These are phyloP conservation scores for Lipomyces orientalis DNA, from an alignment of 805 yeast genomes.

Conservation along the genomic window DNA sequence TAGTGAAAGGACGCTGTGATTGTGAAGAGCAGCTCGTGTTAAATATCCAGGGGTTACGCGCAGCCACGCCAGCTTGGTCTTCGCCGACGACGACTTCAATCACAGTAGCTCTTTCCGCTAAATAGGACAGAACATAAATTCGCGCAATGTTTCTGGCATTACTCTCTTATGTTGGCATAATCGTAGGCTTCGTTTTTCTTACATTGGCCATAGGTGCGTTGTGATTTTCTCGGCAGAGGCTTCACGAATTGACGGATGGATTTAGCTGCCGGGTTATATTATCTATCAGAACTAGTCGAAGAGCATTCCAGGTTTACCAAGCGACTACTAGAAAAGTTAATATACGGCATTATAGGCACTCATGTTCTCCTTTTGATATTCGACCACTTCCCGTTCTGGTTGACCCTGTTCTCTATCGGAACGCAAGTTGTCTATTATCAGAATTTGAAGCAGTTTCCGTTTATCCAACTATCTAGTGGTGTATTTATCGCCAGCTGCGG, in stretches of 20 bases:
- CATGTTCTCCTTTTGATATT: slow-evolving; percentile 65
- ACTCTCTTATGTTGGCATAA: slow-evolving; percentile 64
- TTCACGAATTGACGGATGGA: not conserved
- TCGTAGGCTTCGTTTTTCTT: slow-evolving; percentile 64
- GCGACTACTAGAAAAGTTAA: slow-evolving; percentile 65
- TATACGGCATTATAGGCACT: slow-evolving; percentile 62
- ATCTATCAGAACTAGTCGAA: slow-evolving; percentile 88
- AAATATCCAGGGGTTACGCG: not conserved
- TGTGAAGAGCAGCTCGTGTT: not conserved
- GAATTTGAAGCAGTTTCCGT: slow-evolving; percentile 82
- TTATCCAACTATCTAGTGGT: slow-evolving; percentile 74
- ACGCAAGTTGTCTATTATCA: slow-evolving; percentile 77
- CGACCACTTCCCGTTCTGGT: slow-evolving; percentile 79
- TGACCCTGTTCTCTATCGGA: slow-evolving; percentile 68
- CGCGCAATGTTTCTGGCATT: slow-evolving; percentile 60
- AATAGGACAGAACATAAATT: not conserved
- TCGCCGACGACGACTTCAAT: not conserved
- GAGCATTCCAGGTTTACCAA: slow-evolving; percentile 89
- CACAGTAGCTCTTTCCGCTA: not conserved
- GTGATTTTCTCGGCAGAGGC: not conserved
- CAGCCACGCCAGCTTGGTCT: not conserved
- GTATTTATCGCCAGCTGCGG: slow-evolving; percentile 69
- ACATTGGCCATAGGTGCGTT: slow-evolving; percentile 55
- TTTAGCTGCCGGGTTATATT: slow-evolving; percentile 90
- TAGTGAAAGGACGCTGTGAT: not conserved